Percentiles rank a stretch among this genome's conserved stretches.
These are phyloP conservation scores for Clohesyomyces aquaticus DNA, from an alignment of 495 filamentous ascomycete genomes.

Conservation along the genomic window DNA sequence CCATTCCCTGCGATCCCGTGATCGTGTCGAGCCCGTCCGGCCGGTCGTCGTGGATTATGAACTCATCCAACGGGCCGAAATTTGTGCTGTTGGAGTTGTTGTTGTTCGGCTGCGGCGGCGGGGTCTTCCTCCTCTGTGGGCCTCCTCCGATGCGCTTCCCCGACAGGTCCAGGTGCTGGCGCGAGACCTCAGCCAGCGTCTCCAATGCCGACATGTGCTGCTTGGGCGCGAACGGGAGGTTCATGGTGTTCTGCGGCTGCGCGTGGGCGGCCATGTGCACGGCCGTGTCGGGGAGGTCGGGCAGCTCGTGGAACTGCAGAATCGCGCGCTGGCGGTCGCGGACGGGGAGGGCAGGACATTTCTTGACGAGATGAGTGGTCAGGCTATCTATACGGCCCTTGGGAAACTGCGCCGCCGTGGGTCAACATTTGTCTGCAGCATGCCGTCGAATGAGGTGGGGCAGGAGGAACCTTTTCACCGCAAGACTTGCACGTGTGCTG, in stretches of 20 bases:
- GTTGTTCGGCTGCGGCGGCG: constrained; percentile 21
- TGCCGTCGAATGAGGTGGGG: neutral
- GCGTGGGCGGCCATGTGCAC: constrained; percentile 8
- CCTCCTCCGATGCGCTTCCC: constrained; percentile 30
- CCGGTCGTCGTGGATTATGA: constrained; percentile 38
- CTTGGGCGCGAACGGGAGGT: constrained; percentile 40
- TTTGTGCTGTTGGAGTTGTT: too few relatives aligned
- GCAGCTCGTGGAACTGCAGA: constrained; percentile 59
- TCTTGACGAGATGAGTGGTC: constrained; percentile 75
- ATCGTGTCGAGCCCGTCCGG: constrained; percentile 19
- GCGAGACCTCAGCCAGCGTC: constrained; percentile 79
- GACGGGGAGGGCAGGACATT: constrained; percentile 73
- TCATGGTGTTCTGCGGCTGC: constrained; percentile 28
- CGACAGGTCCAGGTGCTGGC: constrained; percentile 56
- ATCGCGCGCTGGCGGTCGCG: constrained; percentile 68
- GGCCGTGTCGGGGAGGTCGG: constrained; percentile 39
- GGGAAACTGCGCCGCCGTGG: constrained; percentile 58
- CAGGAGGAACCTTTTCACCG: constrained; percentile 61
- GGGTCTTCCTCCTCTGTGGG: constrained; percentile 21
- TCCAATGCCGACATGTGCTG: constrained; percentile 75
- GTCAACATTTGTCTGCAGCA: neutral
- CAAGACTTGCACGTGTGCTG: constrained; percentile 85
- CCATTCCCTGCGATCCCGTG: constrained; percentile 22
- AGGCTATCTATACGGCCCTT: constrained; percentile 83
- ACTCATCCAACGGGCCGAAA: constrained; percentile 34